Evolutionary conservation across 371 early-diverging fungal genomes (phyloP).

Genomic region (Smittium mucronatum): DNA sequence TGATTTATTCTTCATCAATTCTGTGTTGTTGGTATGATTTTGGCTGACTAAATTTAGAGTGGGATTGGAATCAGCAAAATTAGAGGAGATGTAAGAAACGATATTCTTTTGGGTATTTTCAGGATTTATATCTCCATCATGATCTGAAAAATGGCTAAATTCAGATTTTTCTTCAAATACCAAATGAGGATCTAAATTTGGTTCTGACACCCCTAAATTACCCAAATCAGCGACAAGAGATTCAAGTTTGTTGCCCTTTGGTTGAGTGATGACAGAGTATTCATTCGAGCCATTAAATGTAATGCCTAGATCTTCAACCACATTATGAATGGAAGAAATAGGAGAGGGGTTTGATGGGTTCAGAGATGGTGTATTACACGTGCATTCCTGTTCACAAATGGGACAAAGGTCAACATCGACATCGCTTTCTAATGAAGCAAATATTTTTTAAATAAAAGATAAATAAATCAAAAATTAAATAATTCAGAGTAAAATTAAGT

Average conservation of each 20-base stretch:
- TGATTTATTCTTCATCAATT: too few species aligned
- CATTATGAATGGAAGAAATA: background rate
- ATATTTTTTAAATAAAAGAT: too few species aligned
- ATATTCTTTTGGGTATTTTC: too few species aligned
- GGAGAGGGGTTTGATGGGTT: background rate
- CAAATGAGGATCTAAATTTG: background rate
- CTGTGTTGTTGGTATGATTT: too few species aligned
- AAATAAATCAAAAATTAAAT: too few species aligned
- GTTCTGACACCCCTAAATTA: background rate
- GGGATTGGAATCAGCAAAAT: too few species aligned
- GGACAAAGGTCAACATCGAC: constrained; percentile 27
- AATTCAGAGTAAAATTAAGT: too few species aligned
- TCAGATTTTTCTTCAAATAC: background rate
- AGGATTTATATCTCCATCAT: too few species aligned
- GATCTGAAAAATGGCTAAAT: too few species aligned
- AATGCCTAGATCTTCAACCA: background rate
- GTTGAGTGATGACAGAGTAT: background rate
- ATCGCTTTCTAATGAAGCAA: constrained; percentile 6
- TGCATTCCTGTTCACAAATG: constrained; percentile 33
- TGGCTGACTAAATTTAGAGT: too few species aligned
- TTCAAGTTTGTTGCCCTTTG: background rate
- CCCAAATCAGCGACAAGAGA: background rate
- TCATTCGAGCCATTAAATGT: background rate
- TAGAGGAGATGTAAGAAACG: too few species aligned
- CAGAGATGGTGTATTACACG: constrained; percentile 12